Evolutionary conservation across 2,329 filamentous ascomycete species (phyloP), one percentile per base, ranked within the genome.

Genomic region (Xylaria sp.): DNA sequence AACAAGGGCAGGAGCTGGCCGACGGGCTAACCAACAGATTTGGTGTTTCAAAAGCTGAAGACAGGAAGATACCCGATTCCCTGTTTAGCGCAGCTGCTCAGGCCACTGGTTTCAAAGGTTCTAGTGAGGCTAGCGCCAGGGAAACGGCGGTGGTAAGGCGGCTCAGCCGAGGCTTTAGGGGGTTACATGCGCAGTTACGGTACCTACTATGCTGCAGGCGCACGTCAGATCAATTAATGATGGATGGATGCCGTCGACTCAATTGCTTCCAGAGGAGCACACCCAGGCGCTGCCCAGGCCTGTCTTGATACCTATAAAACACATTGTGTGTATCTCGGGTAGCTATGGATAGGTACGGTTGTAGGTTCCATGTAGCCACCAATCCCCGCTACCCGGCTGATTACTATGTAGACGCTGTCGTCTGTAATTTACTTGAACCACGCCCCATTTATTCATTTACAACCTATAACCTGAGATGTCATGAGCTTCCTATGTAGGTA

Each of bases 1-100:
- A 42, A 39, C 39, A 39, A 54, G 43, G 39, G 48, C 20, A 7
- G n/a, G 46, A 49, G 39, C 41, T 43, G 48, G 47, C 47, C 22
- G 44, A 58, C 44, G 47, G 50, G 46, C 50, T 48, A 24, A 58
- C 42, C 55, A 58, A 60, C 43, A 18, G 56, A 56, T 58, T 52
- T 60, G 58, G 48, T 60, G 58, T 60, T 60, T 60, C 55, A 58
- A 58, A 58, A 56, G 52, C 52, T 56, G 52, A 60, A 49, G 46
- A 47, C 47, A 52, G 29, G 24, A 26, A 26, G 9, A 42, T 2
- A 34, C 11, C 29, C 29, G 16, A 34, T 4, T 13, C 6, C 6
- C 29, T 34, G 29, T 34, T 13, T 34, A 34, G 29, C 29, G 29
- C 29, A 7, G 3, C 16, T 13, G 29, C 29, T 34, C 29, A 24